A percentile compares a stretch with the other conserved stretches of the same genome.
Conservation (phyloP, 371 early-diverging fungal species). For the Mortierella sp. region DNA sequence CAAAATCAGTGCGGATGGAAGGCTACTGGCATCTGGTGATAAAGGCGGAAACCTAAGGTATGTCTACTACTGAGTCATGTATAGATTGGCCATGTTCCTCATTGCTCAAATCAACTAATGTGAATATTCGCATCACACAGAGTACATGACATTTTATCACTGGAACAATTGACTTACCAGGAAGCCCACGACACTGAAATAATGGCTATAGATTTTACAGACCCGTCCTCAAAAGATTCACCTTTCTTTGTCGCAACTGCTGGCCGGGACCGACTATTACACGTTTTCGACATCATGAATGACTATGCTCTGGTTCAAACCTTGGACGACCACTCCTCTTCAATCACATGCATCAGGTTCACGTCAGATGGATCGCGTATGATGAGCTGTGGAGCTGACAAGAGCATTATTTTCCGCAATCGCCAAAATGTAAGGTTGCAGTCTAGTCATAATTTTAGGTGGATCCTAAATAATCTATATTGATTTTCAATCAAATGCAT, state of each 20-base stretch:
- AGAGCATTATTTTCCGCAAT: constrained; percentile 83
- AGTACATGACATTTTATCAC: constrained; percentile 69
- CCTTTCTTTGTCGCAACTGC: constrained; percentile 80
- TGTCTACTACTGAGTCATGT: background rate
- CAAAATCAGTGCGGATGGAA: constrained; percentile 77
- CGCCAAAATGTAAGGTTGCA: constrained; percentile 56
- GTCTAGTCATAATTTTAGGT: too few species aligned
- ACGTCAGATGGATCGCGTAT: constrained; percentile 71
- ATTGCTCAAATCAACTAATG: background rate
- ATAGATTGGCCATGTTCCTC: background rate
- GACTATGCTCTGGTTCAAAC: constrained; percentile 79
- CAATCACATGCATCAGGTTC: constrained; percentile 83
- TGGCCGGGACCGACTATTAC: constrained; percentile 85
- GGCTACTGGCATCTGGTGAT: constrained; percentile 82
- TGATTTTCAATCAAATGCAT: too few species aligned
- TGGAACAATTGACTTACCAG: constrained; percentile 74
- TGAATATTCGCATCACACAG: constrained; percentile 32
- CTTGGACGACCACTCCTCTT: constrained; percentile 89
- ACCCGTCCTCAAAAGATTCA: constrained; percentile 28
- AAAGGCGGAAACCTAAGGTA: constrained; percentile 78
- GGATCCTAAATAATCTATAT: constrained; percentile 18
- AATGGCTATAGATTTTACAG: constrained; percentile 80
- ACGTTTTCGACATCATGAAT: constrained; percentile 78
- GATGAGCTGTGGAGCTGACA: constrained; percentile 89
- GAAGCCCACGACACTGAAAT: constrained; percentile 92